These are phyloP conservation scores for Eragrostis curvula DNA, from an alignment of 176 grass and related monocot genomes.

Conservation along the genomic window DNA sequence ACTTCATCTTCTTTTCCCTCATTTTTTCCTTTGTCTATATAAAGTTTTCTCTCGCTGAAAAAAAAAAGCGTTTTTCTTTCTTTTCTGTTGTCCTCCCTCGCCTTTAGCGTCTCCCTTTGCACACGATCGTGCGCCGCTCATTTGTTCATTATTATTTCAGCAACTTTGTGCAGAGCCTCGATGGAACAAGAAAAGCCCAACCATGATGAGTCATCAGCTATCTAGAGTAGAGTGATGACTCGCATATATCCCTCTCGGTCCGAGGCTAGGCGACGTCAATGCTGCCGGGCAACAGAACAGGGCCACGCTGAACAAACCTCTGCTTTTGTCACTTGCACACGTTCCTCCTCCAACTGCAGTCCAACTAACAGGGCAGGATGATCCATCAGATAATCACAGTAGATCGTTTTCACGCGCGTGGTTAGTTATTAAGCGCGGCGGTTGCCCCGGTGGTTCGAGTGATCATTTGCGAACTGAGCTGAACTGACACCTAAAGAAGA, in stretches of 20 bases:
- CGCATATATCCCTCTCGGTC: too few relatives aligned
- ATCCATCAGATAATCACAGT: neutral
- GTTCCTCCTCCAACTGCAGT: neutral
- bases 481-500: neutral
- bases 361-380: neutral
- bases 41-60: neutral
- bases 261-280: neutral
- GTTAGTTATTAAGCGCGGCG: too few relatives aligned
- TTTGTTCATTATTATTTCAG: neutral
- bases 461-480: neutral
- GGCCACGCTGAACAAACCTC: neutral
- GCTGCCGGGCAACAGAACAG: neutral
- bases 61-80: neutral
- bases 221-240: too few relatives aligned
- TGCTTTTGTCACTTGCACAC: neutral
- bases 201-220: too few relatives aligned
- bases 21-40: neutral
- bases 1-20: neutral
- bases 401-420: too few relatives aligned
- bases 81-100: neutral
- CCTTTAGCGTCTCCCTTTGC: neutral
- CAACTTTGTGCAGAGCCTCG: neutral
- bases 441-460: neutral
- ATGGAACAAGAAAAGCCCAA: too few relatives aligned
- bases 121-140: neutral